Percentiles rank a stretch among this genome's conserved stretches.
Evolutionary conservation across 768 basidiomycete species (phyloP).

Genomic region (Psilocybe tampanensis): DNA sequence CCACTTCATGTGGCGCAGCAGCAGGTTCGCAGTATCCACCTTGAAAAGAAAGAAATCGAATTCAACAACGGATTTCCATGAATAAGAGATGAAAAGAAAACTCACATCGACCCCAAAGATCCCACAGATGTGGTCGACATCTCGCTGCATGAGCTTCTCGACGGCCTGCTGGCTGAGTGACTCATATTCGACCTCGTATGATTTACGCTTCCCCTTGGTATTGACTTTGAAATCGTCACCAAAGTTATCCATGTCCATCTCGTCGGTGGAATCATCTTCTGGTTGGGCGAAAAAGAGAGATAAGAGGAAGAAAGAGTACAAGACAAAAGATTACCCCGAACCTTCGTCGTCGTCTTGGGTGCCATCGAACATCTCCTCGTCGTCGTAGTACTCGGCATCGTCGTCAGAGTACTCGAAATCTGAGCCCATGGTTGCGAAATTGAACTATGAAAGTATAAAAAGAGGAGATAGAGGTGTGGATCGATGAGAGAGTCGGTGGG

Average conservation of each 20-base stretch:
- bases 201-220: conserved; percentile 58
- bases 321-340: conserved; percentile 26
- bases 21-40: conserved; percentile 70
- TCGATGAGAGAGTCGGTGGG: conserved; percentile 8
- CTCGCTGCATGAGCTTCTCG: conserved; percentile 74
- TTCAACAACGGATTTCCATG: background rate
- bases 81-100: conserved; percentile 19
- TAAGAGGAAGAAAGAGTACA: background rate
- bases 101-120: conserved; percentile 90
- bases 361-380: conserved; percentile 72
- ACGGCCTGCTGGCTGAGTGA: conserved; percentile 73
- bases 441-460: background rate
- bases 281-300: background rate
- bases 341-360: conserved; percentile 52
- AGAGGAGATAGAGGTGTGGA: background rate
- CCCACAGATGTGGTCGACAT: conserved; percentile 84
- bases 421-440: conserved; percentile 41
- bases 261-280: conserved; percentile 46
- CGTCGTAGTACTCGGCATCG: conserved; percentile 66
- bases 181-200: conserved; percentile 87
- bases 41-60: conserved; percentile 25
- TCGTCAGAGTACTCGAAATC: conserved; percentile 76
- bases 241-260: conserved; percentile 70
- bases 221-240: conserved; percentile 65
- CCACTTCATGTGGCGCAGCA: conserved; percentile 87